phyloP scores from a whole-genome alignment of 768 basidiomycete genomes.

The Tylopilus intermedius region DNA sequence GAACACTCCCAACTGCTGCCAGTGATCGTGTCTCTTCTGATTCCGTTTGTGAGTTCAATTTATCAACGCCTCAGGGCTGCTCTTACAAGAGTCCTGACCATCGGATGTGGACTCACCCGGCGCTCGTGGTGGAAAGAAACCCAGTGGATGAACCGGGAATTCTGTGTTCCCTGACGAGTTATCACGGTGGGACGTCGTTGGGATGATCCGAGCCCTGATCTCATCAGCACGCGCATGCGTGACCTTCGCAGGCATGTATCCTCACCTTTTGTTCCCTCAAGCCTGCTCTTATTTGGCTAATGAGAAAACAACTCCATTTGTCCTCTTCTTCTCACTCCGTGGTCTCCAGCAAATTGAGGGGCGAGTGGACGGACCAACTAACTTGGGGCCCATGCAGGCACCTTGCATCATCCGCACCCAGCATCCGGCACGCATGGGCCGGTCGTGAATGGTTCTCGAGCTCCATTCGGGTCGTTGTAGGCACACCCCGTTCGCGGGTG shows the following conservation, averaged over 20 bases:
- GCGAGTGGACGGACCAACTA: conserved; percentile 49
- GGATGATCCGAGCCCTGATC: neutral
- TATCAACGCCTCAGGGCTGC: neutral
- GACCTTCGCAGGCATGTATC: conserved; percentile 3
- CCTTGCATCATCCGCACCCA: conserved; percentile 30
- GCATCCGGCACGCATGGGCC: conserved; percentile 34
- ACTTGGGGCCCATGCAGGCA: conserved; percentile 42
- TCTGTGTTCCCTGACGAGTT: neutral
- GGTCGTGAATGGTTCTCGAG: neutral
- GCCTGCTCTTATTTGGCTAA: conserved; percentile 22
- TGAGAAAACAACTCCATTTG: conserved; percentile 18
- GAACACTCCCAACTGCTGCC: neutral
- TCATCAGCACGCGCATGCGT: conserved; percentile 1
- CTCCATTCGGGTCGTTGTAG: neutral
- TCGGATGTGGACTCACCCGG: neutral
- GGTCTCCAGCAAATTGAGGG: conserved; percentile 49
- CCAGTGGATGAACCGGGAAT: neutral
- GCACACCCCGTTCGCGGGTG: conserved; percentile 1
- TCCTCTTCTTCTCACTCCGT: conserved; percentile 13
- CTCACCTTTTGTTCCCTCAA: conserved; percentile 44
- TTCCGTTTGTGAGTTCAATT: neutral
- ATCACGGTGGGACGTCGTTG: neutral
- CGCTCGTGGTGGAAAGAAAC: neutral
- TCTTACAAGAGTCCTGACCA: neutral
- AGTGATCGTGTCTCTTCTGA: neutral